These are phyloP conservation scores for Ascochyta viciae-villosae DNA, from an alignment of 2,329 filamentous ascomycete species.

Conservation along the genomic window DNA sequence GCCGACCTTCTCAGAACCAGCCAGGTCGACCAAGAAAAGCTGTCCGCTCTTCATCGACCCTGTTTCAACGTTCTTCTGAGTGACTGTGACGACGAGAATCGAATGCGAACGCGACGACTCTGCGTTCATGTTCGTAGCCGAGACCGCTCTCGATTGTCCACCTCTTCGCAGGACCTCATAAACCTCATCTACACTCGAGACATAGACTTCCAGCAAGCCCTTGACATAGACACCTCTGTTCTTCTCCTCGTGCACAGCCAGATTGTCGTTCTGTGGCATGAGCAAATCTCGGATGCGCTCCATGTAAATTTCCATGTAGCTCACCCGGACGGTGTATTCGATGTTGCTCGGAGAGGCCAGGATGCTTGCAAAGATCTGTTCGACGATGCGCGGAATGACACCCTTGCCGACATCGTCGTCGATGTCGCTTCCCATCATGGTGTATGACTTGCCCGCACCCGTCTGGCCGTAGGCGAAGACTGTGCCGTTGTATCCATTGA, in stretches of 20 bases:
- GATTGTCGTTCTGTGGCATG: constrained; percentile 90
- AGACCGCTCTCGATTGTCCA: constrained; percentile 86
- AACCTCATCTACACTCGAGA: constrained; percentile 92
- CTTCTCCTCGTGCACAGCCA: constrained; percentile 98
- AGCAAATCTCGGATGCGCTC: constrained; percentile 95
- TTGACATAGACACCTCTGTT: constrained; percentile 96
- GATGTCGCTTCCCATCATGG: constrained; percentile 97
- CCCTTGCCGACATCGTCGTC: constrained; percentile 86
- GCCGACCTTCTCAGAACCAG: constrained; percentile 97
- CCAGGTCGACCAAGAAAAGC: constrained; percentile 96
- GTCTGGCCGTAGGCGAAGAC: constrained; percentile 99
- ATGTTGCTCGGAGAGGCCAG: constrained; percentile 90
- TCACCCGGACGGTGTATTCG: constrained; percentile 97
- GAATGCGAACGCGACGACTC: constrained; percentile 98
- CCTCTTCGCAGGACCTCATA: constrained; percentile 96
- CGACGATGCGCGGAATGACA: constrained; percentile 95
- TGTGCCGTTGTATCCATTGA: constrained; percentile 99
- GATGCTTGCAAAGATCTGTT: constrained; percentile 97
- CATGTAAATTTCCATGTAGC: constrained; percentile 99
- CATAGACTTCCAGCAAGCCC: constrained; percentile 91
- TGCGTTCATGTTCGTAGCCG: constrained; percentile 98
- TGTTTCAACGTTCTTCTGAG: constrained; percentile 96
- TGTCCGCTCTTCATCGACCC: constrained; percentile 96
- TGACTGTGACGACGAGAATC: constrained; percentile 96
- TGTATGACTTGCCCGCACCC: constrained; percentile 97